These are phyloP conservation scores for Cladophialophora carrionii DNA, from an alignment of 2,329 filamentous ascomycete genomes.

Conservation along the genomic window DNA sequence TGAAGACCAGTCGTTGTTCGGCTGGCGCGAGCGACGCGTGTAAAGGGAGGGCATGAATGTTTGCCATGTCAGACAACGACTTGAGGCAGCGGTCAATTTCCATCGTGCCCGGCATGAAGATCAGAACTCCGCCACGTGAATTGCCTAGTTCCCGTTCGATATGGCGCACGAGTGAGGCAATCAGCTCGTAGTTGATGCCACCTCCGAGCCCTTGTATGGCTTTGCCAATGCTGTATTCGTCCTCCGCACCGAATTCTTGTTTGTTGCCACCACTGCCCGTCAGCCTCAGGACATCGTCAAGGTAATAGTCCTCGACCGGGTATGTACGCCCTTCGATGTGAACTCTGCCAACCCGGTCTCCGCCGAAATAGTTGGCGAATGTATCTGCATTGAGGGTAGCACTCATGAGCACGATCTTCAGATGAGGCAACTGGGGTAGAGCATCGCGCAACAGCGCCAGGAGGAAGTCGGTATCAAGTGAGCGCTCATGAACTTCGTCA, in stretches of 20 bases:
- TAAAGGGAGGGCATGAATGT: conserved; percentile 78
- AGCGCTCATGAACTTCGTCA: conserved; percentile 95
- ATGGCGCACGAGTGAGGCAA: conserved; percentile 74
- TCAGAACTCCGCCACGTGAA: conserved; percentile 83
- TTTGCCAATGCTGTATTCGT: conserved; percentile 62
- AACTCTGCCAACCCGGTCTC: conserved; percentile 74
- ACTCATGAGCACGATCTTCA: conserved; percentile 94
- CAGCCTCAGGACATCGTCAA: conserved; percentile 82
- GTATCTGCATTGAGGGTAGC: conserved; percentile 87
- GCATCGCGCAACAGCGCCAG: conserved; percentile 86
- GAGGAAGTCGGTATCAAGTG: conserved; percentile 91
- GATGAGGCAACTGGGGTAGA: conserved; percentile 70
- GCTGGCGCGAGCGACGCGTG: conserved; percentile 88
- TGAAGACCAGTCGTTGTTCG: conserved; percentile 87
- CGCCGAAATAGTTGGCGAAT: conserved; percentile 81
- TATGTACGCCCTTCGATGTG: conserved; percentile 88
- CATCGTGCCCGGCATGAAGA: conserved; percentile 88
- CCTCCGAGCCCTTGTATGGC: conserved; percentile 73
- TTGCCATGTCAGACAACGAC: conserved; percentile 65
- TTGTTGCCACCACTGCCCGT: conserved; percentile 54
- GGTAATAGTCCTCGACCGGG: conserved; percentile 84
- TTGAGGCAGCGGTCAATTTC: conserved; percentile 85
- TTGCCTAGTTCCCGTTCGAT: conserved; percentile 78
- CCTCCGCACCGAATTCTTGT: conserved; percentile 2
- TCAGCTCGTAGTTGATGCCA: conserved; percentile 88